These are phyloP conservation scores for Magnusiomyces tetraspermus DNA, from an alignment of 1,139 yeast genomes.

Conservation along the genomic window DNA sequence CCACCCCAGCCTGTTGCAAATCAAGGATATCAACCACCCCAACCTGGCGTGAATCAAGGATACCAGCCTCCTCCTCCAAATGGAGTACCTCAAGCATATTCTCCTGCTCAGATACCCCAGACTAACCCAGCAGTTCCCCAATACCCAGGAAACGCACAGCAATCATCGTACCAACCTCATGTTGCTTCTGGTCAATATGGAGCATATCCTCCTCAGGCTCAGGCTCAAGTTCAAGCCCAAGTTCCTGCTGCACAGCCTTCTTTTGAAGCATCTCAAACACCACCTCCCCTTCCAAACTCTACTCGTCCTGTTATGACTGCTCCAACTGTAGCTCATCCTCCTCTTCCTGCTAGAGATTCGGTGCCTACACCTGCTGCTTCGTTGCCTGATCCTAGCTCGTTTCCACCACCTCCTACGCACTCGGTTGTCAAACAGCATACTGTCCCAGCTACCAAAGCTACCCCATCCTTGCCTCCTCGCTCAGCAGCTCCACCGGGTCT, in stretches of 20 bases:
- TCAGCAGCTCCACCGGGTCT: conserved; percentile 1
- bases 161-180: conserved; percentile 31
- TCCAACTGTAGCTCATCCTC: background rate
- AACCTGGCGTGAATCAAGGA: background rate
- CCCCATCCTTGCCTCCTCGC: background rate
- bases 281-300: background rate
- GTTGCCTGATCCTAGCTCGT: conserved; percentile 3
- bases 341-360: conserved; percentile 6
- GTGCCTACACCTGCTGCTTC: background rate
- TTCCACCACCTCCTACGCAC: conserved; percentile 5
- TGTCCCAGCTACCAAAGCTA: background rate
- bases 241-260: conserved; percentile 8
- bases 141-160: background rate
- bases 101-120: no score
- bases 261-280: conserved; percentile 3
- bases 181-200: conserved; percentile 43
- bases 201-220: conserved; percentile 15
- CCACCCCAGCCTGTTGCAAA: background rate
- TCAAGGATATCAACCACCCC: background rate
- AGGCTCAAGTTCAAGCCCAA: conserved; percentile 9
- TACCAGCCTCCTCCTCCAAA: conserved; percentile 1
- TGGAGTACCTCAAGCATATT: background rate
- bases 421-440: background rate
- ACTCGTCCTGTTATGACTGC: background rate
- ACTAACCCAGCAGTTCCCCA: no score